These are phyloP conservation scores for Chaetomiaceae sp. DNA, from an alignment of 2,329 filamentous ascomycete genomes.

Conservation along the genomic window DNA sequence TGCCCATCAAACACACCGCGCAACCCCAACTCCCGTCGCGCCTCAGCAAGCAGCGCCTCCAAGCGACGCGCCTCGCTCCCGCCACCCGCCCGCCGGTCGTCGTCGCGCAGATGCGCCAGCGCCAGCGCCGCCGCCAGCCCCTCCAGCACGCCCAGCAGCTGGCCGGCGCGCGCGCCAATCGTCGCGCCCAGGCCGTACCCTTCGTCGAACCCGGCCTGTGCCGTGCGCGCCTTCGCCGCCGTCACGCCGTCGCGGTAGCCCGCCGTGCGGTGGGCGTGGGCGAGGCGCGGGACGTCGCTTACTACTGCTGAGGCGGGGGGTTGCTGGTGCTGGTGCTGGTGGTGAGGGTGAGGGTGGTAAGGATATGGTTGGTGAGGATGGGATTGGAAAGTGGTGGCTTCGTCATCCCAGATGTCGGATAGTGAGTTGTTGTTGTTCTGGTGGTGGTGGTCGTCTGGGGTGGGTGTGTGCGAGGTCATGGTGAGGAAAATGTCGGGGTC, in stretches of 20 bases:
- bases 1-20: conserved; percentile 57
- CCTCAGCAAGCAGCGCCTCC: conserved; percentile 38
- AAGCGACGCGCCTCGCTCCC: conserved; percentile 22
- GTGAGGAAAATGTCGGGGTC: conserved; percentile 22
- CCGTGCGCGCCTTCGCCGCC: conserved; percentile 63
- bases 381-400: conserved; percentile 6
- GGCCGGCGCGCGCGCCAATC: conserved; percentile 68
- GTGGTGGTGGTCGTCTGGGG: not conserved
- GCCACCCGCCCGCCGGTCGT: not conserved
- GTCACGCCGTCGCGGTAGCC: conserved; percentile 88
- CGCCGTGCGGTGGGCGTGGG: conserved; percentile 70
- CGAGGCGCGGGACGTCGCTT: conserved; percentile 66
- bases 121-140: conserved; percentile 48
- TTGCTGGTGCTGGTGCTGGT: conserved; percentile 6
- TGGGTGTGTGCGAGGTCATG: conserved; percentile 18
- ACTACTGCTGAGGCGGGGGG: conserved; percentile 36
- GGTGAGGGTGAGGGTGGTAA: not conserved
- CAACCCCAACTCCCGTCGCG: conserved; percentile 54
- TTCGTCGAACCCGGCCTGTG: conserved; percentile 88
- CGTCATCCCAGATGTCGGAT: conserved; percentile 21
- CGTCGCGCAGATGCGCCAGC: conserved; percentile 13
- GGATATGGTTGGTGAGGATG: not conserved
- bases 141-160: conserved; percentile 70
- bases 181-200: conserved; percentile 80
- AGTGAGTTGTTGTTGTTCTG: conserved; percentile 12